Evolutionary conservation across 78 protist genomes (phyloP).

Genomic region (Polysphondylium violaceum): DNA sequence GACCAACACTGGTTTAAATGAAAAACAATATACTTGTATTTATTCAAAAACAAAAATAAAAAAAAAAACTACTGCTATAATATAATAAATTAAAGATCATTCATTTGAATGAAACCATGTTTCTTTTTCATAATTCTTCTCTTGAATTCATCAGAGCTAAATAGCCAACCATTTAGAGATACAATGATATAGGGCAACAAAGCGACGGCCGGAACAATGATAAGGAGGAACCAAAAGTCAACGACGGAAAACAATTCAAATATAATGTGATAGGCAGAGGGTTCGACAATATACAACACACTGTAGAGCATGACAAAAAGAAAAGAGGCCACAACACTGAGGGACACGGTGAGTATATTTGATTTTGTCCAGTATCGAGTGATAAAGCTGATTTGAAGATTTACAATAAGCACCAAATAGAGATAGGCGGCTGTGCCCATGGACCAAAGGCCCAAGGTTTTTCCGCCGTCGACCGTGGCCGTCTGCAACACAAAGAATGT

Average conservation of each 20-base stretch:
- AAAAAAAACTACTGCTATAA: too few species aligned
- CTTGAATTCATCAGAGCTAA: background rate
- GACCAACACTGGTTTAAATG: too few species aligned
- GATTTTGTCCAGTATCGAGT: conserved; percentile 50
- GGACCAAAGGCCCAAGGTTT: conserved; percentile 73
- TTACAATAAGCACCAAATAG: conserved; percentile 44
- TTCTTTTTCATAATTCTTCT: background rate
- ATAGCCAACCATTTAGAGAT: conserved; percentile 51
- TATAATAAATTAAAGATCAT: background rate
- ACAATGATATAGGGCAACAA: conserved; percentile 36
- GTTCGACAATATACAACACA: conserved; percentile 21
- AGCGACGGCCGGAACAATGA: conserved; percentile 45
- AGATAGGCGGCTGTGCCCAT: conserved; percentile 76
- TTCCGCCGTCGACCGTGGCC: conserved; percentile 48
- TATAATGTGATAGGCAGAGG: conserved; percentile 31
- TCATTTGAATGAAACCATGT: conserved; percentile 17
- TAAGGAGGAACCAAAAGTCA: conserved; percentile 49
- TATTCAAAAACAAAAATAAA: too few species aligned
- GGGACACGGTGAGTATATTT: background rate
- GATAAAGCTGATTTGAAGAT: conserved; percentile 49
- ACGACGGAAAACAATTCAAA: conserved; percentile 48
- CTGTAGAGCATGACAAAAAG: conserved; percentile 59
- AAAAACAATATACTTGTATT: too few species aligned
- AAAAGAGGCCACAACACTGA: conserved; percentile 11
- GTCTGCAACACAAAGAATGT: conserved; percentile 47